A percentile compares a stretch with the other conserved stretches of the same genome.
Conservation (phyloP, 2,329 filamentous ascomycete genomes). For the Scedosporium aurantiacum region DNA sequence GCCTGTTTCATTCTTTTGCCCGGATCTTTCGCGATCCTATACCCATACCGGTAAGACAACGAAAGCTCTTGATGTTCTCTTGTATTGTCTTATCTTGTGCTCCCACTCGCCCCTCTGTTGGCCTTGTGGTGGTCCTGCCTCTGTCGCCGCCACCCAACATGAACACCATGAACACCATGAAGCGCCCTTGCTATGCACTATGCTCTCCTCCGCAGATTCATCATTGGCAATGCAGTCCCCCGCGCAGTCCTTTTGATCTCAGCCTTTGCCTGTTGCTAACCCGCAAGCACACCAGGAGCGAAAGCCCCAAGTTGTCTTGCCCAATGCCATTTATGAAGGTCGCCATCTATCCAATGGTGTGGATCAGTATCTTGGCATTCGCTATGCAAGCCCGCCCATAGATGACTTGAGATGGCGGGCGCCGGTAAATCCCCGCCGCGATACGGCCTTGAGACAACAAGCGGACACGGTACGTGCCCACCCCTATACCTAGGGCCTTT, state of each 20-base stretch:
- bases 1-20: not conserved
- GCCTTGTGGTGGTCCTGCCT: not conserved
- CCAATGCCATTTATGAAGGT: constrained; percentile 34
- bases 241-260: not conserved
- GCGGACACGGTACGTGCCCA: constrained; percentile 21
- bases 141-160: not conserved
- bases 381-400: constrained; percentile 40
- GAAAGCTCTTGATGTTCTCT: not conserved
- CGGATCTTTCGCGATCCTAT: not conserved
- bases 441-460: constrained; percentile 19
- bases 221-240: not conserved
- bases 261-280: not conserved
- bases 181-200: not conserved
- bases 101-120: not conserved
- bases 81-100: not conserved
- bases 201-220: not conserved
- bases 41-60: not conserved
- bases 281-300: not conserved
- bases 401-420: constrained; percentile 39
- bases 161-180: not conserved
- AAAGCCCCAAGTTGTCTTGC: constrained; percentile 23
- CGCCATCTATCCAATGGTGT: constrained; percentile 25
- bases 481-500: not conserved
- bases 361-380: constrained; percentile 34
- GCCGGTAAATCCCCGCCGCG: constrained; percentile 29